Conservation (phyloP, 1,284 basidiomycete genomes). For the Trichosporon coremiiforme region DNA sequence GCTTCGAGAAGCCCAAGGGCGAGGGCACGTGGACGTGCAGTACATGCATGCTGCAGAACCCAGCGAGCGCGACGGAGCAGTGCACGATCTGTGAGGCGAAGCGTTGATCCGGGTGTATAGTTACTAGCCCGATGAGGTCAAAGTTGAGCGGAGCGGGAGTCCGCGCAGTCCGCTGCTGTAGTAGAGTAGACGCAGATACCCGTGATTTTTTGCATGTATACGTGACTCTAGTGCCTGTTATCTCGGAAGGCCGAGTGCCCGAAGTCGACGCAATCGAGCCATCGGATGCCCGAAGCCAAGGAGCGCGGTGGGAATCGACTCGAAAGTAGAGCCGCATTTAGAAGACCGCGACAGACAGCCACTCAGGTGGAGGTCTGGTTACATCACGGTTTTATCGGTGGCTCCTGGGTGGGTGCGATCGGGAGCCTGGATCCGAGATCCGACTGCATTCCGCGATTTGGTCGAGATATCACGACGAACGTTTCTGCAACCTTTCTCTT, state of each 20-base stretch:
- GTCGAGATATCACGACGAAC: background rate
- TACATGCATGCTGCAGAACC: constrained; percentile 60
- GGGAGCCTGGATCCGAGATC: constrained; percentile 6
- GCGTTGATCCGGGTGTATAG: background rate
- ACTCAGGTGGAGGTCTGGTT: background rate
- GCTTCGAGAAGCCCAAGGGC: constrained; percentile 21
- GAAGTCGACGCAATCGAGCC: too few species aligned
- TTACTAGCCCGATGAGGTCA: background rate
- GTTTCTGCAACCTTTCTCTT: background rate
- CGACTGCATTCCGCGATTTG: background rate
- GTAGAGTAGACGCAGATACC: background rate
- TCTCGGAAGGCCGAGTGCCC: too few species aligned
- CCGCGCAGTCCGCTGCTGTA: background rate
- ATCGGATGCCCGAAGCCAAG: too few species aligned
- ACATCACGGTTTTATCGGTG: background rate
- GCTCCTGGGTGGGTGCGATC: background rate
- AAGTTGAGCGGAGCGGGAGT: background rate
- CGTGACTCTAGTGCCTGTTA: background rate
- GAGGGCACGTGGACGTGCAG: constrained; percentile 59
- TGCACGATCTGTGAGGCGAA: constrained; percentile 62
- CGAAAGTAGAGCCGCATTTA: background rate
- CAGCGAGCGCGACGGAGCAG: constrained; percentile 58
- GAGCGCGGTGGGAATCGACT: background rate
- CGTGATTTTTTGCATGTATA: background rate
- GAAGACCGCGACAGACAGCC: background rate